Evolutionary conservation across 2,329 filamentous ascomycete genomes (phyloP), one percentile per base, ranked within the genome.

Genomic region (Keithomyces neogunnii): DNA sequence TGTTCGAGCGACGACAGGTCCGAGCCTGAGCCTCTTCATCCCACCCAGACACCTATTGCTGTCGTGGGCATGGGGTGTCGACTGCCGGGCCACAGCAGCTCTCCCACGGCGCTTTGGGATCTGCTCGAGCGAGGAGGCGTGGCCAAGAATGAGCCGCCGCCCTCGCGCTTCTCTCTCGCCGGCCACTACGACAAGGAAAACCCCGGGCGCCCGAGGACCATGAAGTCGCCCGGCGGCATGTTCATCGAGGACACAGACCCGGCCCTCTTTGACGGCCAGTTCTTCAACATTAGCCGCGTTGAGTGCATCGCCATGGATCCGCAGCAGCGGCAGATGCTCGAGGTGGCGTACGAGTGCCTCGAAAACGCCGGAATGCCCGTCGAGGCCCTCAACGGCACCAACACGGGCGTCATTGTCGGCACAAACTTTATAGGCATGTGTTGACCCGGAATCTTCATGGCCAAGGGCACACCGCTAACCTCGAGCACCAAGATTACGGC

Each of bases 31-130:
- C 19, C 19, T 19, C 19, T 19, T 19, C 19, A 19, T 19, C 19
- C 19, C 19, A 19, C 19, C 19, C 19, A 19, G 19, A 19, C 19
- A 33, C 40, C 40, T 11, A 40, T 50, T 10, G 48, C 40, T 10
- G 45, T 50, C 28, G 33, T 50, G 3, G 48, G 48, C n/a, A 45
- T n/a, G 4, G 26, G 31, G 11, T 61, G 59, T 38, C 57, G 58
- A 3, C 53, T 60, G 4, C 54, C 58, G 1, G 56, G 59, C 9
- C 55, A 48, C 3, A 51, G 51, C 10, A 52, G 36, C 1, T 54
- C 54, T 5, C 52, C 57, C 0, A 54, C 54, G 0, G 51, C 55
- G 8, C 49, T 61, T 3, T 61, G 58, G 58, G 50, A 58, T 2
- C 19, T 19, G 19, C 19, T 19, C 19, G 19, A 19, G 19, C 19